Base-by-base conservation (phyloP, 2,329 filamentous ascomycete genomes). In the Cladobotryum protrusum region DNA sequence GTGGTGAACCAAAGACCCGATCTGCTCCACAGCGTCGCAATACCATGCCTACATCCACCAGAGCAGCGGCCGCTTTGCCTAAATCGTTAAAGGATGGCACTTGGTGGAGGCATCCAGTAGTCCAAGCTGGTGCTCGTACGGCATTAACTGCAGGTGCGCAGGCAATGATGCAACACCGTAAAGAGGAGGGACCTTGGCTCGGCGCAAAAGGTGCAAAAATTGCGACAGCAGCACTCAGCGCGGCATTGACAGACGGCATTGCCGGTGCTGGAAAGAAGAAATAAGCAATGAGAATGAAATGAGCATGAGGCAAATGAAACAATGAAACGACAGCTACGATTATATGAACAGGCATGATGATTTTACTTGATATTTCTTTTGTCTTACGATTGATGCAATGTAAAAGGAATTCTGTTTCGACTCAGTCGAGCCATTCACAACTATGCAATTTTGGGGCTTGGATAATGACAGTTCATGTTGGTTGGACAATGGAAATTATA, bases 201-300 rank as follows among this genome's bases (percentile, higher is more conserved):
- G 73, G 75, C 0, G 61, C 71, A 11, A 77, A 77, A 54, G 74
- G 73, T 5, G 71, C 71, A 41, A 73, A 73, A 47, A 63, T 77
- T 3, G 75, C 72, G 1, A 73, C 73, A 2, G 73, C 74, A 2
- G 75, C 74, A 2, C 52, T 78, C 1, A 73, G 73, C 15, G 74
- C 75, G 1, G 75, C 74, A 0, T 60, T 76, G 15, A 68, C 75
- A 36, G 74, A 77, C 50, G 72, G 73, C 0, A 69, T 77, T 32
- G 67, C 73, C 43, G 63, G 63, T 2, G 63, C 62, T 2, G 58
- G 64, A 48, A 69, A 67, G 56, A 59, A 29, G 24, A 29, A 29
- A 29, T 29, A 29, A 29, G 24, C 6, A 8, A 29, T 6, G 24
- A 29, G 24, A 29, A 29, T 29, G 24, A 8, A 2, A 46, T 56